phyloP scores from a whole-genome alignment of 2,329 filamentous ascomycete species.

The Sporothrix phasma region DNA sequence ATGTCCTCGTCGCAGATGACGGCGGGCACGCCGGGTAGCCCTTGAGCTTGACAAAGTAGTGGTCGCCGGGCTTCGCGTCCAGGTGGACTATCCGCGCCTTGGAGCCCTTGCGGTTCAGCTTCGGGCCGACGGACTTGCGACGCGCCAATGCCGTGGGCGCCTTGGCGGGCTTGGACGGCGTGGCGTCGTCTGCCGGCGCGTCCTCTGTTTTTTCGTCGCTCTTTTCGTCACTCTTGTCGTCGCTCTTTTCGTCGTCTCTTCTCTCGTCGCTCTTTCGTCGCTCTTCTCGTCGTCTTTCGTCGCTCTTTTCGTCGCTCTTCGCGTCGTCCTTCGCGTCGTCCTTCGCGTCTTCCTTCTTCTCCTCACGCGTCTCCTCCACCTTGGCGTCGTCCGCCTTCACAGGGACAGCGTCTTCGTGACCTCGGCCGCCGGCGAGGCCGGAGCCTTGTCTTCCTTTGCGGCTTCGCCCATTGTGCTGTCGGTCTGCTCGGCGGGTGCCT shows the following conservation, averaged over 20 bases:
- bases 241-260: slow-evolving; percentile 14
- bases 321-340: slow-evolving; percentile 15
- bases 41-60: slow-evolving; percentile 88
- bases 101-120: slow-evolving; percentile 77
- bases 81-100: slow-evolving; percentile 60
- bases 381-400: slow-evolving; percentile 23
- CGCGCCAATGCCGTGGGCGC: slow-evolving; percentile 38
- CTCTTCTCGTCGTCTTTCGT: too few species aligned
- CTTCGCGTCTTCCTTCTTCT: too few species aligned
- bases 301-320: slow-evolving; percentile 17
- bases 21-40: slow-evolving; percentile 87
- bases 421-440: slow-evolving; percentile 32
- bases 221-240: slow-evolving; percentile 18
- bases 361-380: slow-evolving; percentile 17
- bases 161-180: slow-evolving; percentile 26
- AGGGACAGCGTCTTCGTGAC: not conserved
- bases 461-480: slow-evolving; percentile 15
- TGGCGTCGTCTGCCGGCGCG: slow-evolving; percentile 20
- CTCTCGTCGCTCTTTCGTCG: too few species aligned
- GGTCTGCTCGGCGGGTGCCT: not conserved
- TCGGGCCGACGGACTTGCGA: slow-evolving; percentile 72
- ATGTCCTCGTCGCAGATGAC: slow-evolving; percentile 93
- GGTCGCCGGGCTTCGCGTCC: slow-evolving; percentile 80
- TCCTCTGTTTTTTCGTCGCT: not conserved
- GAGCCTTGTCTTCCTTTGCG: slow-evolving; percentile 14